Conservation (phyloP, 352 stramenopile genomes). For the Phytophthora pseudosyringae region DNA sequence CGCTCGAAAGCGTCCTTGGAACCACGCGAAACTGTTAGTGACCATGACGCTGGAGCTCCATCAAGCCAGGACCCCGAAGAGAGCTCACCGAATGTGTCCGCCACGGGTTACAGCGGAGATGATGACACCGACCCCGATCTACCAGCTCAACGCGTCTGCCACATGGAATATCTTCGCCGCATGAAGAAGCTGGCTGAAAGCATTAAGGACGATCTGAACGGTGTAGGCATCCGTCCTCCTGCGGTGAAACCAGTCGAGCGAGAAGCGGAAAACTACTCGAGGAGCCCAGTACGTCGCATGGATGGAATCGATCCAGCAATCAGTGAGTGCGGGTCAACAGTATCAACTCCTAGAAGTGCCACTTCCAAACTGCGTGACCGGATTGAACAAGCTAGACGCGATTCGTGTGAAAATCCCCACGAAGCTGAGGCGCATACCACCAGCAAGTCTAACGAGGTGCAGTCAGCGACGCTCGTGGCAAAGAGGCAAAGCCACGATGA, state of each 20-base stretch:
- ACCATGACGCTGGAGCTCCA: slow-evolving; percentile 11
- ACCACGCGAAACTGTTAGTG: slow-evolving; percentile 7
- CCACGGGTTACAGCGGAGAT: slow-evolving; percentile 32
- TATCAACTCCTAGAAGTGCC: slow-evolving; percentile 31
- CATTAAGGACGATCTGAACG: slow-evolving; percentile 65
- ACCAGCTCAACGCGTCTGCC: slow-evolving; percentile 58
- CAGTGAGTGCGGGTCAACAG: slow-evolving; percentile 4
- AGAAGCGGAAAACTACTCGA: slow-evolving; percentile 3
- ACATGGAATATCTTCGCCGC: slow-evolving; percentile 73
- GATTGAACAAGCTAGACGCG: slow-evolving; percentile 40
- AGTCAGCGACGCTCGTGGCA: background rate
- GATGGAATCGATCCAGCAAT: background rate
- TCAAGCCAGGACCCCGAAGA: slow-evolving; percentile 10
- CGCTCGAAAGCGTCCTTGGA: slow-evolving; percentile 13
- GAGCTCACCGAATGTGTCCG: slow-evolving; percentile 7
- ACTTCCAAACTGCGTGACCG: slow-evolving; percentile 41
- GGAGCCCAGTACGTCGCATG: slow-evolving; percentile 1
- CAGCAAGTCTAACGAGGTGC: slow-evolving; percentile 2
- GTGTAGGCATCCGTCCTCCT: slow-evolving; percentile 3
- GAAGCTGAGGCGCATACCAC: slow-evolving; percentile 7
- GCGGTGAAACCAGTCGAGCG: slow-evolving; percentile 5
- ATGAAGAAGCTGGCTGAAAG: slow-evolving; percentile 74
- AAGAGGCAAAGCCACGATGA: slow-evolving; percentile 4
- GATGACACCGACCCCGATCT: slow-evolving; percentile 47
- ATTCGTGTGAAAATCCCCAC: slow-evolving; percentile 26